Percentiles rank a stretch among this genome's conserved stretches.
phyloP scores from a whole-genome alignment of 163 green algal species.

The Scenedesmus sp. region DNA sequence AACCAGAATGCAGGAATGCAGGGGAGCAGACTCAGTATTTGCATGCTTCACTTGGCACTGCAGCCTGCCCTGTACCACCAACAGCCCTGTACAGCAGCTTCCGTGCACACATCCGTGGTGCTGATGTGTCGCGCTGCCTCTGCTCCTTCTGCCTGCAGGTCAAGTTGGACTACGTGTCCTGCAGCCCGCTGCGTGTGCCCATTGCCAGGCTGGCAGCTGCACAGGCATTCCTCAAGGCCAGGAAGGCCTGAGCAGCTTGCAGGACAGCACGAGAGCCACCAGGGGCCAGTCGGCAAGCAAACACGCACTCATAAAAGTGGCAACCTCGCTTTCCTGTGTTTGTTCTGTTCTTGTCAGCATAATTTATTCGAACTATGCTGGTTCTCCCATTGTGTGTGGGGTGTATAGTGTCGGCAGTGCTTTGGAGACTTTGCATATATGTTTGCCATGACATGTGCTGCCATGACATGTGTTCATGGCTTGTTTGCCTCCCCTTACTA shows the following conservation, averaged over 20 bases:
- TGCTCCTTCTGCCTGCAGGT: conserved; percentile 48
- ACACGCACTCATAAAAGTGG: not conserved
- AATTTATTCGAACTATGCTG: not conserved
- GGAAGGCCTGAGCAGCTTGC: not conserved
- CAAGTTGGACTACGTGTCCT: conserved; percentile 92
- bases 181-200: conserved; percentile 91
- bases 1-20: no score
- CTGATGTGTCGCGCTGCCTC: not conserved
- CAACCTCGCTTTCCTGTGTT: not conserved
- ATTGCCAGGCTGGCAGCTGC: conserved; percentile 91
- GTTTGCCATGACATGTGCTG: not conserved
- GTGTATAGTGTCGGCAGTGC: not conserved
- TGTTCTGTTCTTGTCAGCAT: not conserved
- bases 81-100: no score
- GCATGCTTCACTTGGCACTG: no score
- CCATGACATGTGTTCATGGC: not conserved
- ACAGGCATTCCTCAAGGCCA: conserved; percentile 74
- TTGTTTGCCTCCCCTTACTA: no score
- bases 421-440: not conserved
- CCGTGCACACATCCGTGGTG: no score
- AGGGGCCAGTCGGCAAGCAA: not conserved
- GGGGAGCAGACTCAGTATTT: no score
- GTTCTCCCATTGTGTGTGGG: not conserved
- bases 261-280: not conserved
- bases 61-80: no score